phyloP scores from a whole-genome alignment of 164 flowering plant species.

The Litsea cubeba region DNA sequence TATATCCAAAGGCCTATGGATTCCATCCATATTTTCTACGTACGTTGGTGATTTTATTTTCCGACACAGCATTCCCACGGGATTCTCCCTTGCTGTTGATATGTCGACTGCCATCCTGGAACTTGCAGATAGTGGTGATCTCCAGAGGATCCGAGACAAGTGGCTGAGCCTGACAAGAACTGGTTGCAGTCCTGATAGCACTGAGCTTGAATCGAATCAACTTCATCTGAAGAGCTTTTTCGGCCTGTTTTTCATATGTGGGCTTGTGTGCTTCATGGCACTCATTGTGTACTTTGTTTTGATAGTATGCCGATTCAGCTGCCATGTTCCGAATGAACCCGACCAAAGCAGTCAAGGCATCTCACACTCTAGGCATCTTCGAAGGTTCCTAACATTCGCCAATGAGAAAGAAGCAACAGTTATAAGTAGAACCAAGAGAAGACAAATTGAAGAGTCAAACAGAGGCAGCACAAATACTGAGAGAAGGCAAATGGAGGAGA shows the following conservation, averaged over 20 bases:
- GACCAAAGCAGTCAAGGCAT: slow-evolving; percentile 22
- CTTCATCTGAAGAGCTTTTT: slow-evolving; percentile 67
- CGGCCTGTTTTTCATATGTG: slow-evolving; percentile 78
- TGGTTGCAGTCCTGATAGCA: slow-evolving; percentile 33
- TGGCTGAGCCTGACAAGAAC: slow-evolving; percentile 59
- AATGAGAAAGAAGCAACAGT: too few relatives aligned
- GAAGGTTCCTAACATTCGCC: slow-evolving; percentile 29
- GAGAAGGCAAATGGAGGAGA: neutral
- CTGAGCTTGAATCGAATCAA: slow-evolving; percentile 37
- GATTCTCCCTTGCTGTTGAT: slow-evolving; percentile 80
- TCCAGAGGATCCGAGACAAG: slow-evolving; percentile 66
- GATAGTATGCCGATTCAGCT: slow-evolving; percentile 32
- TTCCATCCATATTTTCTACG: too few relatives aligned
- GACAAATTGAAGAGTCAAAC: neutral
- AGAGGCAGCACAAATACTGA: neutral
- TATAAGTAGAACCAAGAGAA: neutral
- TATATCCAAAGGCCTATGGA: too few relatives aligned
- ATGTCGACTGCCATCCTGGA: slow-evolving; percentile 77
- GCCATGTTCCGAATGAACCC: slow-evolving; percentile 21
- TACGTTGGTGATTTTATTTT: too few relatives aligned
- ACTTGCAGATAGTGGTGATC: slow-evolving; percentile 76
- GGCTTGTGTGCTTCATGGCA: slow-evolving; percentile 56
- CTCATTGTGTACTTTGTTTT: slow-evolving; percentile 38
- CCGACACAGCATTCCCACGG: slow-evolving; percentile 57
- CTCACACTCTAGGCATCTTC: slow-evolving; percentile 32